Base-by-base conservation (phyloP, 441 rosid species). In the Breynia disticha region DNA sequence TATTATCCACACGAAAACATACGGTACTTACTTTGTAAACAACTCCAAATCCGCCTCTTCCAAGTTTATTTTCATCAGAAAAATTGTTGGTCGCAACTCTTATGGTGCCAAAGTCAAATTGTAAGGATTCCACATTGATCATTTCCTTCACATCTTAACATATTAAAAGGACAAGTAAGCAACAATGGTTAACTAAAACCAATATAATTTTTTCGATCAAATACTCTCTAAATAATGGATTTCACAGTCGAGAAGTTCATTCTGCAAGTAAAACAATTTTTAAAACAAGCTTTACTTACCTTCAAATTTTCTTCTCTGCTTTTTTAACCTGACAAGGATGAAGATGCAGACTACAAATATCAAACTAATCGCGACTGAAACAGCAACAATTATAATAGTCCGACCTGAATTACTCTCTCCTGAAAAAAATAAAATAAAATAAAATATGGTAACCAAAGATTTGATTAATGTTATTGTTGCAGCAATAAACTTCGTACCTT, bases 31-130 rank as follows among this genome's bases (percentile, higher is more conserved):
- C 86, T 88, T 78, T 75, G 70, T 79, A 84, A 28, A 84, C 95
- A 17, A 66, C 17, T 38, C 95, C 91, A 42, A 83, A 81, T 52
- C 89, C 89, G 18, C 91, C 89, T 60, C 73, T 78, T 15, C 87
- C 87, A n/a, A 83, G 72, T 64, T 73, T 76, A 56, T 75, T 75
- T 22, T 65, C 54, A 7, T 65, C 66, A 3, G 81, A 56, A 19
- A 83, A 83, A 53, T 78, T 70, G 17, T 72, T 19, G 0, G 91
- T 83, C 15, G 91, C 95, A 1, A 32, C 62, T 35, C 66, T 75
- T 10, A 86, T 52, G 32, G 70, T 61, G 16, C 62, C 57, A 57
- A 81, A 74, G 60, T 79, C 74, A 48, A 81, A 70, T 21, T 46
- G 53, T 22, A 53, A 37, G 16, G 48, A 32, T 19, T 61, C 48